Base-by-base conservation (phyloP, 305 asterid species). In the Plantago lanceolata region DNA sequence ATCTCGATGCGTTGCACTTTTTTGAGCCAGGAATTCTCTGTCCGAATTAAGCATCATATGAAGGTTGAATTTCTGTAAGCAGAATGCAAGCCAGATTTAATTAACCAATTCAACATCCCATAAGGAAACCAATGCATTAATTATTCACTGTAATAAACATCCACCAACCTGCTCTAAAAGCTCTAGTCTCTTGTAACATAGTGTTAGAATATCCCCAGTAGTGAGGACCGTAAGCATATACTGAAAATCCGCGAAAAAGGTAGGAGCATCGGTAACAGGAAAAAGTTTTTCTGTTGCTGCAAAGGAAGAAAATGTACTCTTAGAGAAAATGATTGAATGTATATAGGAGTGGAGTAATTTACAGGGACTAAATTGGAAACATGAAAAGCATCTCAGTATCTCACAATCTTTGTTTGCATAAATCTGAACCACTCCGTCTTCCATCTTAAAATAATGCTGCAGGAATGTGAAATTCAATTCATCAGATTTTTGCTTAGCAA, bases 1-100 rank as follows among this genome's bases (percentile, higher is more conserved):
- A 83, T 93, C 99, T 63, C 99, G 88, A 79, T 89, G 97, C 29
- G 99, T 97, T 19, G 99, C 99, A 76, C 97, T 93, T 76, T 93
- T 93, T 75, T 93, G 99, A 65, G 99, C 99, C 69, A 93, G 89
- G 79, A 93, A 93, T 66, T 93, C 99, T 69, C 90, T 81, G 78
- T 93, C 99, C 75, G 97, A 97, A 72, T 93, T 93, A 68, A 93
- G 97, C 97, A 93, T 89, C 85, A 89, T 82, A 77, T 93, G 99
- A 68, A 93, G 96, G 78, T 87, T 89, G 92, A 93, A 93, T 84
- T 93, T 93, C 99, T 90, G 89, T 35, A 70, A 58, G 16, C 50
- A 35, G 16, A 28, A 67, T 24, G 70, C 45, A 52, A 29, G 54
- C 47, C 24, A 65, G 28, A 58, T 55, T 28, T 61, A 40, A 52